Conservation (phyloP, 2,329 filamentous ascomycete genomes). For the Sclerotinia minor region DNA sequence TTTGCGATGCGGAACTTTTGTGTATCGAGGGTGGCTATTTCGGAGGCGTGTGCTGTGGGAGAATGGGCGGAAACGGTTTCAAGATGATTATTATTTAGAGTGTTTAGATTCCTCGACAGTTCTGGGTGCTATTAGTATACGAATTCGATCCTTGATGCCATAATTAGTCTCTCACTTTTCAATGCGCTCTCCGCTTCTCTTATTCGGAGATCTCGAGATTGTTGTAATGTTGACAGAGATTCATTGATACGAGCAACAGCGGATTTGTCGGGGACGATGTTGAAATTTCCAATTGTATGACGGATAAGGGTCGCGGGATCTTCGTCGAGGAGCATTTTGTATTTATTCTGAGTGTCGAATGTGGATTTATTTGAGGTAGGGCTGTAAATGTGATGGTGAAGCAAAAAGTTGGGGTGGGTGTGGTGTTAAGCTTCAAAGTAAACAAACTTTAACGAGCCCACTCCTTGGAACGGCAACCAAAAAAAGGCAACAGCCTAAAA, state of each 20-base stretch:
- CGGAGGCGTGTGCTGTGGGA: conserved; percentile 74
- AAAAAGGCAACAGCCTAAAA: conserved; percentile 13
- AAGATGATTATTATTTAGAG: conserved; percentile 71
- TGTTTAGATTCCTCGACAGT: conserved; percentile 73
- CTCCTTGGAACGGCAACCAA: conserved; percentile 16
- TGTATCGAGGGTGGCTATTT: conserved; percentile 85
- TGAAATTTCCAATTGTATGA: conserved; percentile 93
- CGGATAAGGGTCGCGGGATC: conserved; percentile 86
- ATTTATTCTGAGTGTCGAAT: not conserved
- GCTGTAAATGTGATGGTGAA: conserved; percentile 9
- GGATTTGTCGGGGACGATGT: conserved; percentile 83
- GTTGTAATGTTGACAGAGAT: conserved; percentile 78
- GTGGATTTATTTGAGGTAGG: conserved; percentile 4
- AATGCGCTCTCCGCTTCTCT: conserved; percentile 67
- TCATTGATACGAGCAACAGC: conserved; percentile 81
- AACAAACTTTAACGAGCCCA: conserved; percentile 18
- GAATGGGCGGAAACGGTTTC: conserved; percentile 76
- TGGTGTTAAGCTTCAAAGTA: conserved; percentile 13
- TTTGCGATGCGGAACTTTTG: conserved; percentile 96
- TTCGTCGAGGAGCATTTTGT: conserved; percentile 89
- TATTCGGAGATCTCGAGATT: conserved; percentile 77
- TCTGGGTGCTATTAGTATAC: conserved; percentile 43
- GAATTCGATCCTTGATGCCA: conserved; percentile 27
- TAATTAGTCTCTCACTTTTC: conserved; percentile 51
- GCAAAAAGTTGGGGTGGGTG: not conserved